phyloP scores from a whole-genome alignment of 306 rosid species.

The Vigna angularis region DNA sequence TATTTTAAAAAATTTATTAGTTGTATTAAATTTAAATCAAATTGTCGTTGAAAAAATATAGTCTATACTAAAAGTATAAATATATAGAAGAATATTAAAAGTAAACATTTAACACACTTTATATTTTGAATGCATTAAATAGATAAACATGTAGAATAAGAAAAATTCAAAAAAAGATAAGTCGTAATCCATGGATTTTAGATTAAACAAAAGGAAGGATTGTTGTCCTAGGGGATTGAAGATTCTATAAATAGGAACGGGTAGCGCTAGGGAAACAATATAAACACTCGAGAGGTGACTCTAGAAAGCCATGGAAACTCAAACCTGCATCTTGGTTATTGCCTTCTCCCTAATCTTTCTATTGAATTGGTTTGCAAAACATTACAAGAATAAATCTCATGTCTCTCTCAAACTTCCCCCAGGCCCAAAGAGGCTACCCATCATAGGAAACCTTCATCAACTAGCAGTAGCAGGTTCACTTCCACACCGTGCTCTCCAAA shows the following conservation, averaged over 20 bases:
- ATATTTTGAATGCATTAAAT: no score
- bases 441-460: conserved; percentile 47
- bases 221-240: neutral
- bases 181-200: no score
- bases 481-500: conserved; percentile 25
- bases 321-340: neutral
- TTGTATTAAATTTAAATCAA: no score
- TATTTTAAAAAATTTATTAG: no score
- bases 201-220: neutral
- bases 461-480: conserved; percentile 23
- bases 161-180: no score
- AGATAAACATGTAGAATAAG: no score
- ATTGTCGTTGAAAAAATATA: no score
- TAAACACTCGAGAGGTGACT: neutral
- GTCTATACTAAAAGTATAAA: no score
- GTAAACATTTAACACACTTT: no score
- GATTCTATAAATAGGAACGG: conserved; percentile 13
- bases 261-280: neutral
- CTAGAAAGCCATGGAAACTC: conserved; percentile 12
- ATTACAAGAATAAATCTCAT: conserved; percentile 17
- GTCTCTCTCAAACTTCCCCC: conserved; percentile 12
- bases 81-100: no score
- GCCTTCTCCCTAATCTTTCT: neutral
- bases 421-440: conserved; percentile 32
- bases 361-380: neutral